Evolutionary conservation across 2,329 filamentous ascomycete genomes (phyloP).

Genomic region (Furcasterigmium sp.): DNA sequence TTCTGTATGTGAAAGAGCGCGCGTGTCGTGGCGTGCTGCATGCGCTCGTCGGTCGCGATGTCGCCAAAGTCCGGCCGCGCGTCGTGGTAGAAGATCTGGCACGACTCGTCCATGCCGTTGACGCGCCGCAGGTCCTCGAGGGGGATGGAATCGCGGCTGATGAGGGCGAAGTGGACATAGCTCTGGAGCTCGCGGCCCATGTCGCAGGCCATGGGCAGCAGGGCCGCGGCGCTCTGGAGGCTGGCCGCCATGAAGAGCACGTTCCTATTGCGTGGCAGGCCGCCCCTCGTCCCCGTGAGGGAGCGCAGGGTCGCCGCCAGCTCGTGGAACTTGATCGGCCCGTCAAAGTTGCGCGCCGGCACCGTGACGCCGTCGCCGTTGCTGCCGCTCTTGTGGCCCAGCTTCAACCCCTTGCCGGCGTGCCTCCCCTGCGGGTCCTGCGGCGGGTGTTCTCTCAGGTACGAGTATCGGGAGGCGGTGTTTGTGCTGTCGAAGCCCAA

Average conservation of each 20-base stretch:
- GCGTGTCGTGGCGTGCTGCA: slow-evolving; percentile 57
- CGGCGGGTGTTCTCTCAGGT: slow-evolving; percentile 8
- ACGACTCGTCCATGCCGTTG: slow-evolving; percentile 71
- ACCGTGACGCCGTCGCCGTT: slow-evolving; percentile 10
- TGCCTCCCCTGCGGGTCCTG: background rate
- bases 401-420: slow-evolving; percentile 3
- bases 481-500: slow-evolving; percentile 29
- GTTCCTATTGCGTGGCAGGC: slow-evolving; percentile 54
- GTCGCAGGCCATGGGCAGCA: slow-evolving; percentile 80
- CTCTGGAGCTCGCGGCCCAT: slow-evolving; percentile 69
- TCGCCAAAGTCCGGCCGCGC: slow-evolving; percentile 69
- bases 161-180: slow-evolving; percentile 75
- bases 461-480: slow-evolving; percentile 27
- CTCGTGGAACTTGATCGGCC: slow-evolving; percentile 62
- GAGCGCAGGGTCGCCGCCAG: slow-evolving; percentile 60
- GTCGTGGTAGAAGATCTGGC: slow-evolving; percentile 64
- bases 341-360: slow-evolving; percentile 50
- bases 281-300: slow-evolving; percentile 49
- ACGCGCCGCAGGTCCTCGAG: slow-evolving; percentile 66
- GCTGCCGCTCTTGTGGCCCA: background rate
- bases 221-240: slow-evolving; percentile 62
- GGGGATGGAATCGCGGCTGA: slow-evolving; percentile 67
- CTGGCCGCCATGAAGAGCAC: slow-evolving; percentile 76
- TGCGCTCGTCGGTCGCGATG: slow-evolving; percentile 64
- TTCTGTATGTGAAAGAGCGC: slow-evolving; percentile 67